These are phyloP conservation scores for Dichotomocladium elegans DNA, from an alignment of 371 early-diverging fungal species.

Conservation along the genomic window DNA sequence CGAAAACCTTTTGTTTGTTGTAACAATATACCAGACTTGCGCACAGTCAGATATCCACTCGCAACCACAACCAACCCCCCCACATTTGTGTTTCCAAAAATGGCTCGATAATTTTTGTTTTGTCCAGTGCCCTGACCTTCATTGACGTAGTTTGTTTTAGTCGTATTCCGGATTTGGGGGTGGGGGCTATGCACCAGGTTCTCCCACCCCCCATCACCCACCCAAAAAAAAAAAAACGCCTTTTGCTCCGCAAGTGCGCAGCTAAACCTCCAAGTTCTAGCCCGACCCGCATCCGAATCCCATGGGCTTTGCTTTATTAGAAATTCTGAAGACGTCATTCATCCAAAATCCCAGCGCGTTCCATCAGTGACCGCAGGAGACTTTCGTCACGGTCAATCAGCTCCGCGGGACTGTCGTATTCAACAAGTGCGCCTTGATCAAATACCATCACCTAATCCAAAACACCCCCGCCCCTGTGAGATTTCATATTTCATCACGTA, in stretches of 20 bases:
- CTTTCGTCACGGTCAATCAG: constrained; percentile 28
- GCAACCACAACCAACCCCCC: too few species aligned
- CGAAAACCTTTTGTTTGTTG: background rate
- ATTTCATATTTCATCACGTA: background rate
- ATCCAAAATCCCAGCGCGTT: constrained; percentile 29
- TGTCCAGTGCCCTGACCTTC: too few species aligned
- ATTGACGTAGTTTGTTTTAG: too few species aligned
- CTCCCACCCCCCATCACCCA: background rate
- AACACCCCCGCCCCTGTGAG: constrained; percentile 25
- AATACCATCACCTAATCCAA: constrained; percentile 38
- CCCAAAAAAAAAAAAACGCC: background rate
- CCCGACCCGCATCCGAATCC: background rate
- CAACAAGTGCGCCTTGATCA: constrained; percentile 72
- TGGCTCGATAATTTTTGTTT: too few species aligned
- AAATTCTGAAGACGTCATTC: background rate
- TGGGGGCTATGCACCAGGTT: too few species aligned
- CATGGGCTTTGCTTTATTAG: background rate
- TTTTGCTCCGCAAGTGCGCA: too few species aligned
- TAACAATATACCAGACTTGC: background rate
- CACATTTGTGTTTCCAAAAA: background rate
- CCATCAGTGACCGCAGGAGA: constrained; percentile 26
- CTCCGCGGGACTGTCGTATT: constrained; percentile 67
- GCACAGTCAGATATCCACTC: too few species aligned
- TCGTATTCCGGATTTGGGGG: too few species aligned
- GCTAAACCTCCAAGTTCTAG: too few species aligned